Conservation (phyloP, 2,329 filamentous ascomycete genomes). For the Phialemoniopsis sp. region DNA sequence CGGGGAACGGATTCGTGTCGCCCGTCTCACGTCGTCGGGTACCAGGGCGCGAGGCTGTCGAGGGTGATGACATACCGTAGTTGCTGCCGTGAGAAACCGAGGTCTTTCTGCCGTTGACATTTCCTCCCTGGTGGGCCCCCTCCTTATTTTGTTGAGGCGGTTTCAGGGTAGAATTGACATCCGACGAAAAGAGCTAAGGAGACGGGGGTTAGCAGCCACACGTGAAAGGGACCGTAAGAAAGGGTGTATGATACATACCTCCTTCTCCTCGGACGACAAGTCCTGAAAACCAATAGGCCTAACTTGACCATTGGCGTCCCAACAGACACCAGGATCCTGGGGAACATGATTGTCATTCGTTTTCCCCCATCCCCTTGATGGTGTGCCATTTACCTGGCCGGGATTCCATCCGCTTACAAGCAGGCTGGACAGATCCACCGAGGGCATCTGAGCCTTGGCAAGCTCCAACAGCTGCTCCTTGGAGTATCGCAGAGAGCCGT, state of each 20-base stretch:
- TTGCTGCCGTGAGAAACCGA: constrained; percentile 72
- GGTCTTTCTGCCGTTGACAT: constrained; percentile 68
- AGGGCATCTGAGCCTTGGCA: constrained; percentile 55
- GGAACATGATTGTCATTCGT: constrained; percentile 67
- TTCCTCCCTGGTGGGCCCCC: constrained; percentile 50
- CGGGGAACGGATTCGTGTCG: constrained; percentile 61
- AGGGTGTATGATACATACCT: no score
- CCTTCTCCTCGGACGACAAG: constrained; percentile 60
- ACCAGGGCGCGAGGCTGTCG: constrained; percentile 64
- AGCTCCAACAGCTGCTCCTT: constrained; percentile 77
- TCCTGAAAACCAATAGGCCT: constrained; percentile 70
- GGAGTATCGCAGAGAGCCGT: constrained; percentile 60
- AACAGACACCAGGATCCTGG: constrained; percentile 86
- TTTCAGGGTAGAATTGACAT: constrained; percentile 93
- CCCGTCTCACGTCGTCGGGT: constrained; percentile 78
- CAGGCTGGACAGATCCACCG: constrained; percentile 55
- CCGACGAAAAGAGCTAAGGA: constrained; percentile 79
- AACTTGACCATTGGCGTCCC: constrained; percentile 69
- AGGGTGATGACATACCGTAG: constrained; percentile 71
- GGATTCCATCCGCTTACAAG: constrained; percentile 80
- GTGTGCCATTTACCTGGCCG: constrained; percentile 60
- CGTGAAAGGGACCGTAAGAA: no score
- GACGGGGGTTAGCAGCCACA: no score
- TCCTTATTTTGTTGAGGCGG: constrained; percentile 73
- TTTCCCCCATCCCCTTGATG: constrained; percentile 71